Conservation (phyloP, 78 protist species). For the Speleostelium caveatum region DNA sequence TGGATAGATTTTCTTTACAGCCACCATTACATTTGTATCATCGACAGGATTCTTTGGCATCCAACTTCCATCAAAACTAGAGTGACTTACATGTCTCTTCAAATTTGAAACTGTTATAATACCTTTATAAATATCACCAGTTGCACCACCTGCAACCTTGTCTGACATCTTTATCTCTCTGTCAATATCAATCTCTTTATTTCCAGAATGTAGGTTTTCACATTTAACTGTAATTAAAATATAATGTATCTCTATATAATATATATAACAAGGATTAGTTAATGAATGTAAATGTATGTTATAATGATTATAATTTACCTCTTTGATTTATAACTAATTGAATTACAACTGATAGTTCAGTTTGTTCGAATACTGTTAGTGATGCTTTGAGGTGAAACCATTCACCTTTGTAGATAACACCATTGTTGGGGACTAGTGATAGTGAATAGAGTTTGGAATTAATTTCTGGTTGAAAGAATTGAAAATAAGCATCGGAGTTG, state of each 20-base stretch:
- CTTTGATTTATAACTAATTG: conserved; percentile 51
- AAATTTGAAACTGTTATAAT: conserved; percentile 23
- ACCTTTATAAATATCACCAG: conserved; percentile 68
- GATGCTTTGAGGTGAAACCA: conserved; percentile 63
- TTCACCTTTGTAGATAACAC: conserved; percentile 33
- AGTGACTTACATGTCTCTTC: conserved; percentile 20
- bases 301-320: no score
- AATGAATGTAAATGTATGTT: no score
- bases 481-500: conserved; percentile 32
- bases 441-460: neutral
- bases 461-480: conserved; percentile 1
- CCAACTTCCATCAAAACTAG: neutral
- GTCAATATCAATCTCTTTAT: conserved; percentile 61
- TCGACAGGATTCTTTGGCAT: neutral
- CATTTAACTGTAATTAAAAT: conserved; percentile 31
- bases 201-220: conserved; percentile 62
- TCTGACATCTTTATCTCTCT: conserved; percentile 27
- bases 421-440: conserved; percentile 54
- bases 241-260: conserved; percentile 48
- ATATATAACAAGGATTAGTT: no score
- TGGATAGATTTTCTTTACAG: conserved; percentile 55
- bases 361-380: conserved; percentile 56
- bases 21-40: conserved; percentile 35
- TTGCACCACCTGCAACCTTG: conserved; percentile 45
- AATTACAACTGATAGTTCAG: conserved; percentile 32